Evolutionary conservation across 192 early-diverging fungal genomes (phyloP).

Genomic region (Coemansia sp.): DNA sequence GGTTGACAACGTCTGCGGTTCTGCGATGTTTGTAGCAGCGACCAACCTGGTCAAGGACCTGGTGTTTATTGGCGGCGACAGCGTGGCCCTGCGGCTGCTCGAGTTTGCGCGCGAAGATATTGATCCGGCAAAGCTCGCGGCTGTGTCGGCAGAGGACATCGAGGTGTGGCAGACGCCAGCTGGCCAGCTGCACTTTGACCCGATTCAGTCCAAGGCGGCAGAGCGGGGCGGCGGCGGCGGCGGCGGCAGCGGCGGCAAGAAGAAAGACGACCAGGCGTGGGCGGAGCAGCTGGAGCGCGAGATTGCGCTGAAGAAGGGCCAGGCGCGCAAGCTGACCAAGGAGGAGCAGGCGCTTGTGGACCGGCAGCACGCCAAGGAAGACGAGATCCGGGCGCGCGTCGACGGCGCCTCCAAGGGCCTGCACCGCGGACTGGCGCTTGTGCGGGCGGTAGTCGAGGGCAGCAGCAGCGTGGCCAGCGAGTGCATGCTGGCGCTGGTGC

Average conservation of each 20-base stretch:
- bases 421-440: slow-evolving; percentile 60
- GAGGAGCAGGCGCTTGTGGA: slow-evolving; percentile 74
- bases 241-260: slow-evolving; percentile 1
- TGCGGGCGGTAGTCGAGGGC: slow-evolving; percentile 67
- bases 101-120: slow-evolving; percentile 17
- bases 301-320: slow-evolving; percentile 20
- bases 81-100: slow-evolving; percentile 37
- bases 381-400: slow-evolving; percentile 64
- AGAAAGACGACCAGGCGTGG: slow-evolving; percentile 35
- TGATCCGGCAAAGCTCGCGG: slow-evolving; percentile 20
- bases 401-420: slow-evolving; percentile 53
- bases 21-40: slow-evolving; percentile 10
- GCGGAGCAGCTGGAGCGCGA: slow-evolving; percentile 37
- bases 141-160: slow-evolving; percentile 28
- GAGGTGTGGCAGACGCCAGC: slow-evolving; percentile 33
- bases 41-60: slow-evolving; percentile 22
- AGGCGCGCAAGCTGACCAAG: slow-evolving; percentile 26
- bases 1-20: slow-evolving; percentile 20
- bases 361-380: slow-evolving; percentile 70
- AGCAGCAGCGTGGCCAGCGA: slow-evolving; percentile 55
- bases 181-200: slow-evolving; percentile 34
- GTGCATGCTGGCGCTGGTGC: slow-evolving; percentile 59
- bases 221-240: background rate
- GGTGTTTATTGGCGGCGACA: slow-evolving; percentile 29
- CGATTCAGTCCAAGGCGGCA: slow-evolving; percentile 11